Conservation (phyloP, 495 filamentous ascomycete species). For the Penicillium robsamsonii region DNA sequence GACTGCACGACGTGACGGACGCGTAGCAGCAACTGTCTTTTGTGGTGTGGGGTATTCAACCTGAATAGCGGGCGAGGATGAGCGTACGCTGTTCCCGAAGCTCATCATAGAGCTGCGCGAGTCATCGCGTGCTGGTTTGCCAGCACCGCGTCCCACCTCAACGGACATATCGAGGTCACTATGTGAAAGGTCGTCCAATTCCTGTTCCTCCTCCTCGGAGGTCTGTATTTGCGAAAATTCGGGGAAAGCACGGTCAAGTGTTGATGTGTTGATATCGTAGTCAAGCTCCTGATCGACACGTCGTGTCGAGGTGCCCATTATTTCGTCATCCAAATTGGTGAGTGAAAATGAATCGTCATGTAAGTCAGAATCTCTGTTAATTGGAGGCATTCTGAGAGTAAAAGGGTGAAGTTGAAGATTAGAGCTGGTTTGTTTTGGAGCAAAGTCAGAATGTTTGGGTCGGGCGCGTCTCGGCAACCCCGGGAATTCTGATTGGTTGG, state of each 20-base stretch:
- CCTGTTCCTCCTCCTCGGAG: conserved; percentile 35
- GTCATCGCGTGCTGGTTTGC: conserved; percentile 40
- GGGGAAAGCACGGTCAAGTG: conserved; percentile 60
- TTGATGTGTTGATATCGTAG: conserved; percentile 60
- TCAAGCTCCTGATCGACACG: conserved; percentile 40
- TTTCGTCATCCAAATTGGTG: conserved; percentile 11
- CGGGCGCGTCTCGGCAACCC: conserved; percentile 19
- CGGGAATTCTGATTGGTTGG: conserved; percentile 5
- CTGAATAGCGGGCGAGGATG: conserved; percentile 46
- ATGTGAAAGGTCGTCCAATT: conserved; percentile 25
- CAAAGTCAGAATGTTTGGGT: conserved; percentile 17
- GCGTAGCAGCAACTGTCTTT: conserved; percentile 26
- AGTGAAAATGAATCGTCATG: conserved; percentile 11
- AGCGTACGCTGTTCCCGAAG: conserved; percentile 48
- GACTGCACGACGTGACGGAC: conserved; percentile 29
- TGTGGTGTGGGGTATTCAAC: conserved; percentile 50
- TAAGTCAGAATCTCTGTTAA: neutral
- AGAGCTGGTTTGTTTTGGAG: conserved; percentile 15
- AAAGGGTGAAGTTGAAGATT: neutral
- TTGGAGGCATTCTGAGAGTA: conserved; percentile 7
- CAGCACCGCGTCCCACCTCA: conserved; percentile 44
- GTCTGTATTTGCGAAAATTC: conserved; percentile 52
- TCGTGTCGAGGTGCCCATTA: conserved; percentile 12
- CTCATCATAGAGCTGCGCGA: conserved; percentile 47
- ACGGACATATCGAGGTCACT: conserved; percentile 41